Percentiles rank a stretch among this genome's conserved stretches.
Evolutionary conservation across 23 red algal species (phyloP).

Genomic region (Gracilariopsis chorda): DNA sequence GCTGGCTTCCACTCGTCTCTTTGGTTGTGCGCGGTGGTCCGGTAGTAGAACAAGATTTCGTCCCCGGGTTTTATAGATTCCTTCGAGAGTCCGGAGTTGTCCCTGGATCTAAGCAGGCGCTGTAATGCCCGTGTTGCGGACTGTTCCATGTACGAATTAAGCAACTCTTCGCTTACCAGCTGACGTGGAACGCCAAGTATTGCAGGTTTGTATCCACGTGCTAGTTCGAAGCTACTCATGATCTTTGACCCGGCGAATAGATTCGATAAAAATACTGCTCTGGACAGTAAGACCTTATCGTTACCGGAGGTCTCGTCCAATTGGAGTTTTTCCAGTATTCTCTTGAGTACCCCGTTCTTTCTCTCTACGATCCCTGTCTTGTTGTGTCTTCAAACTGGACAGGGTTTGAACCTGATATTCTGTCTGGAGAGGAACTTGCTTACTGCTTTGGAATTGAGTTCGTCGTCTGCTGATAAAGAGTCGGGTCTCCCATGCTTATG

Average conservation of each 20-base stretch:
- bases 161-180: neutral
- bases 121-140: constrained; percentile 15
- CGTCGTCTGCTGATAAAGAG: neutral
- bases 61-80: constrained; percentile 20
- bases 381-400: constrained; percentile 15
- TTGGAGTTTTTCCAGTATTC: neutral
- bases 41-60: too few relatives aligned
- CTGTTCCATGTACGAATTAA: neutral
- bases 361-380: constrained; percentile 48
- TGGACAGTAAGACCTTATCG: neutral
- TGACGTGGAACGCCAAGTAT: neutral
- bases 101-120: neutral
- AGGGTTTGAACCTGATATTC: neutral
- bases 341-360: constrained; percentile 24
- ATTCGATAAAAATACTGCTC: constrained; percentile 19
- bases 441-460: neutral
- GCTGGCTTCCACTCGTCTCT: too few relatives aligned
- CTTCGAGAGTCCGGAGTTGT: neutral
- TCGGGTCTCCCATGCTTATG: neutral
- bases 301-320: neutral
- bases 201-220: neutral
- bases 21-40: too few relatives aligned
- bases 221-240: constrained; percentile 1
- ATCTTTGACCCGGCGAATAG: neutral
- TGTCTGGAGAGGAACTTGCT: neutral